Conservation (phyloP, 768 basidiomycete species). For the Boletus coccyginus region DNA sequence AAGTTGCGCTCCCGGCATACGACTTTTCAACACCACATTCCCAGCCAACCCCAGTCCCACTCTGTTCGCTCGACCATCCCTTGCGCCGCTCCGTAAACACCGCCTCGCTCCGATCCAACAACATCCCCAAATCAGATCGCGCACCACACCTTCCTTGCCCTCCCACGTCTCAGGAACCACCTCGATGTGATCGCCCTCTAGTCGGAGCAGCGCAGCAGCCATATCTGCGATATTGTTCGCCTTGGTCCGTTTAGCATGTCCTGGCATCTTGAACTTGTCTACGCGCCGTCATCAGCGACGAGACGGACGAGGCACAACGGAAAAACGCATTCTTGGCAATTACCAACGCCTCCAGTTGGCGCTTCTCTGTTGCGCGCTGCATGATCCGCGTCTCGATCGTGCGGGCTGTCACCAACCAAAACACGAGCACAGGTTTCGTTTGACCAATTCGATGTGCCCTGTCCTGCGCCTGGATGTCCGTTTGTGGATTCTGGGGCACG, state of each 20-base stretch:
- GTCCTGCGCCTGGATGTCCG: slow-evolving; percentile 95
- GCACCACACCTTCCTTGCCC: slow-evolving; percentile 71
- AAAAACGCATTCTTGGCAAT: too few relatives aligned
- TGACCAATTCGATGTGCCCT: slow-evolving; percentile 93
- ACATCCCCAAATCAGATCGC: slow-evolving; percentile 66
- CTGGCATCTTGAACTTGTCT: slow-evolving; percentile 85
- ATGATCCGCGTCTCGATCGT: too few relatives aligned
- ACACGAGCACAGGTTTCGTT: slow-evolving; percentile 81
- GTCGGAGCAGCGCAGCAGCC: slow-evolving; percentile 69
- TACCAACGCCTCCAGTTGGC: too few relatives aligned
- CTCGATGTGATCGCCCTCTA: slow-evolving; percentile 89
- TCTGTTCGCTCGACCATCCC: slow-evolving; percentile 62
- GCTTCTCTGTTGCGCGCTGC: too few relatives aligned
- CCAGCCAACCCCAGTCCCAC: too few relatives aligned
- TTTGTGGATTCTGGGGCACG: slow-evolving; percentile 75
- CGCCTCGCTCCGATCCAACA: slow-evolving; percentile 64
- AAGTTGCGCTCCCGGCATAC: too few relatives aligned
- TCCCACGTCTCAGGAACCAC: slow-evolving; percentile 70
- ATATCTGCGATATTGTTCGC: slow-evolving; percentile 74
- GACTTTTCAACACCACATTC: too few relatives aligned
- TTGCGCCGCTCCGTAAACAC: slow-evolving; percentile 69
- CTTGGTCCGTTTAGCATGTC: slow-evolving; percentile 50
- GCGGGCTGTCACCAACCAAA: slow-evolving; percentile 48
- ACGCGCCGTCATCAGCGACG: not conserved
- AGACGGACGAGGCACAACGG: too few relatives aligned